Base-by-base conservation (phyloP, 2,329 filamentous ascomycete species). In the Paecilomyces sp. region DNA sequence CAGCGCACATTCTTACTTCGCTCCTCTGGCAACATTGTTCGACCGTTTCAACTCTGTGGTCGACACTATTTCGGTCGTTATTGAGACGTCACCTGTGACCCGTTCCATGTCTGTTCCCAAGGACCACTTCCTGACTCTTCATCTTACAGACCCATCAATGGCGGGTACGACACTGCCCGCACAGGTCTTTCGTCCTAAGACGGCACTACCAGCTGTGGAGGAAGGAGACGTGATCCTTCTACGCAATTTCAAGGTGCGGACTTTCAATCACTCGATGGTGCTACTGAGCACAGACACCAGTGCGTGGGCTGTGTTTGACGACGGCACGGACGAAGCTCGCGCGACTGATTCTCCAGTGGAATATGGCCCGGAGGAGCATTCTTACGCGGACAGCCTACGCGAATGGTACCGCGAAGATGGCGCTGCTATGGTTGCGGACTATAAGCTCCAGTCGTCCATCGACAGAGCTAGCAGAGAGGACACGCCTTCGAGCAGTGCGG, bases 231-330 rank as follows among this genome's bases (percentile, higher is more conserved):
- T 72, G 2, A 66, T 82, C 34, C 66, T 82, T 1, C 70, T 82
- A 8, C 73, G 78, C 13, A 72, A 80, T 60, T 79, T 81, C 65
- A 75, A 76, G 60, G 76, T 80, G 8, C 71, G 75, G 50, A 77
- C 69, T 60, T 67, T 72, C 55, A 69, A 77, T 13, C 72, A 75
- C 62, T 72, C 70, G 6, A 66, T 77, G 57, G 72, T 73, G 60
- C 69, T 82, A 2, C 63, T 77, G 55, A 80, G 76, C 63, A 69
- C 67, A 2, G 70, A 76, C 12, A 70, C 70, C 15, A 80, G 78
- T 60, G 72, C 78, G 11, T 82, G 79, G 79, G 78, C 74, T 9
- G 76, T 81, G 3, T 80, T 80, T 63, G 62, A 67, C 41, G 64
- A 64, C 47, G 64, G 64, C 11, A 50, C 59, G n/a, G 65, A 67